Evolutionary conservation across 2,329 filamentous ascomycete species (phyloP), one percentile per base, ranked within the genome.

Genomic region (Furcasterigmium furcatum): DNA sequence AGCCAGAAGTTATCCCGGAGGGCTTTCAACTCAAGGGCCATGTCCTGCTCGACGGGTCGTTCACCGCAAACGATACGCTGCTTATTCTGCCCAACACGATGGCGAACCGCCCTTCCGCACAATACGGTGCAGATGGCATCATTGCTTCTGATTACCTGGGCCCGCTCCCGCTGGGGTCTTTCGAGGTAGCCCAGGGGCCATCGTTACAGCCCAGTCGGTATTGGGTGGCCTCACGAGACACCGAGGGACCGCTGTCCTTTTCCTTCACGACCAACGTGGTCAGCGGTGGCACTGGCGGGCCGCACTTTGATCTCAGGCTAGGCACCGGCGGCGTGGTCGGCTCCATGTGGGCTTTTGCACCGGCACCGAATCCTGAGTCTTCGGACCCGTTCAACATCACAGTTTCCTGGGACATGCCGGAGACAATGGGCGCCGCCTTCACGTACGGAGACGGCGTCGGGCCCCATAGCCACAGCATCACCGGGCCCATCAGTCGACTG

Each of bases 141-240:
- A 32, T 24, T 2, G 38, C 44, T 22, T 29, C 34, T 12, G 44
- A 43, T 10, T 22, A 51, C 35, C 27, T 43, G 41, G 35, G 50
- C 21, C n/a, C 39, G 9, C 25, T 52, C 36, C 3, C 41, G 16
- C 46, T 51, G 19, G 43, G 44, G 20, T 38, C 46, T 16, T 35
- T 42, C 19, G 22, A 43, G n/a, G 40, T 46, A 8, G 18, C 18
- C 4, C 14, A 10, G 24, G 39, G 39, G 14, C 16, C 40, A 2
- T 42, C 21, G 9, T 38, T 29, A 8, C 21, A 38, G 13, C 44
- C 39, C 6, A 38, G 16, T 16, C 44, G 38, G 19, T 9, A 13
- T 16, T 46, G 39, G 39, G 38, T 20, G 5, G 21, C 32, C 0
- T 16, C 42, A n/a, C 42, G 44, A 38, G 44, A 38, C 9, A 46